Evolutionary conservation across 257 asterid species (phyloP).

Genomic region (Jasminum sambac): DNA sequence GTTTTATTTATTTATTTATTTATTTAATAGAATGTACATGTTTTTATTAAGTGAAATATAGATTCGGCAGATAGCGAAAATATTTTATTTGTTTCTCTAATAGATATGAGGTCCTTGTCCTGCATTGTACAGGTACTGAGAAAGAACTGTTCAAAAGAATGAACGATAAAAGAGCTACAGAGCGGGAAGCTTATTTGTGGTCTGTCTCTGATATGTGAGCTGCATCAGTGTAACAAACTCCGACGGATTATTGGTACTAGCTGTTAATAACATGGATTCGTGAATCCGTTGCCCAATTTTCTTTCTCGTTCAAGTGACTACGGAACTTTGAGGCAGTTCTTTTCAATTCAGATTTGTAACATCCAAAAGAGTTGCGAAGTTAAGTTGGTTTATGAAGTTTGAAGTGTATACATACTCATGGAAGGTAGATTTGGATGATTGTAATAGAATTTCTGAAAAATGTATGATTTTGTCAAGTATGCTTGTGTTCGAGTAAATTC

Average conservation of each 20-base stretch:
- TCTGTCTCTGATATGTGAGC: conserved; percentile 80
- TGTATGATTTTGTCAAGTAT: too few species aligned
- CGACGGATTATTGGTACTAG: background rate
- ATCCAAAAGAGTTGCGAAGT: background rate
- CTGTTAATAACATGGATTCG: background rate
- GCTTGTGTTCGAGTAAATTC: too few species aligned
- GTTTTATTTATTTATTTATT: too few species aligned
- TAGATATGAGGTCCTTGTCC: background rate
- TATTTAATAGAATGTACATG: too few species aligned
- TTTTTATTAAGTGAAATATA: background rate
- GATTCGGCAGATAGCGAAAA: background rate
- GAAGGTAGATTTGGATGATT: too few species aligned
- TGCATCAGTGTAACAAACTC: background rate
- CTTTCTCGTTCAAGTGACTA: background rate
- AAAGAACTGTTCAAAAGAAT: conserved; percentile 59
- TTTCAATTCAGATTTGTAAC: background rate
- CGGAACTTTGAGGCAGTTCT: background rate
- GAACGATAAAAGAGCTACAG: conserved; percentile 76
- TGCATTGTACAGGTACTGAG: conserved; percentile 55
- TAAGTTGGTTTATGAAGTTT: background rate
- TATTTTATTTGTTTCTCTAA: too few species aligned
- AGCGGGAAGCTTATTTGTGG: conserved; percentile 80
- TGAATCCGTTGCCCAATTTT: background rate
- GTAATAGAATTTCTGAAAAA: too few species aligned
- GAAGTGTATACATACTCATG: too few species aligned